Base-by-base conservation (phyloP, 306 rosid species). In the Rubus idaeus region DNA sequence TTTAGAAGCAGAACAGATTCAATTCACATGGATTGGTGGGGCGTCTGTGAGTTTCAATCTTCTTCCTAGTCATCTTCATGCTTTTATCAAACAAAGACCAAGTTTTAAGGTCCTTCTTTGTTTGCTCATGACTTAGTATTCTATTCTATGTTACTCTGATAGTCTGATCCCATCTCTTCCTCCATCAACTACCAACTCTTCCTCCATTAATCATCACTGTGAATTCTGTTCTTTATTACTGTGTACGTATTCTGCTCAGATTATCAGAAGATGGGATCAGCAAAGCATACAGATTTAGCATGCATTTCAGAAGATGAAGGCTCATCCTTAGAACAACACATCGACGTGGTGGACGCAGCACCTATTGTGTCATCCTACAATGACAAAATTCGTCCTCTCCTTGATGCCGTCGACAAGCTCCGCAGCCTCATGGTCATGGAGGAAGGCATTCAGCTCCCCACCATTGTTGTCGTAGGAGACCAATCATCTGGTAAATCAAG, bases 361-460 rank as follows among this genome's bases (percentile, higher is more conserved):
- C 65, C 65, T 1, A 60, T 60, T 60, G 65, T 60, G 65, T 26
- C 65, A 26, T 60, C 65, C 17, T 60, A 60, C 65, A 60, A 60
- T 5, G 65, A 60, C 17, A 60, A 11, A 26, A 60, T 60, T 23
- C 40, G 65, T 10, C 65, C 39, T 60, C 40, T 60, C 2, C 40
- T 60, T 10, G 65, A 60, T 10, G 40, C 65, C 40, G 17, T 60
- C 1, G 65, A 60, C 65, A 60, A 60, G 17, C 65, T 60, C 17
- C 12, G 40, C 2, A 26, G 17, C 65, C 65, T 60, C 65, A 60
- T 23, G 65, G 65, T 60, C 3, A 60, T 23, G 65, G 65, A 26
- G 6, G 65, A 60, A 60, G 65, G 65, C 39, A 60, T 60, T 23
- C 65, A 23, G 65, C 65, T 60, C 37, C 65, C 65, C 2, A 60